Conservation (phyloP, 2,329 filamentous ascomycete genomes). For the Boeremia lycopersici region DNA sequence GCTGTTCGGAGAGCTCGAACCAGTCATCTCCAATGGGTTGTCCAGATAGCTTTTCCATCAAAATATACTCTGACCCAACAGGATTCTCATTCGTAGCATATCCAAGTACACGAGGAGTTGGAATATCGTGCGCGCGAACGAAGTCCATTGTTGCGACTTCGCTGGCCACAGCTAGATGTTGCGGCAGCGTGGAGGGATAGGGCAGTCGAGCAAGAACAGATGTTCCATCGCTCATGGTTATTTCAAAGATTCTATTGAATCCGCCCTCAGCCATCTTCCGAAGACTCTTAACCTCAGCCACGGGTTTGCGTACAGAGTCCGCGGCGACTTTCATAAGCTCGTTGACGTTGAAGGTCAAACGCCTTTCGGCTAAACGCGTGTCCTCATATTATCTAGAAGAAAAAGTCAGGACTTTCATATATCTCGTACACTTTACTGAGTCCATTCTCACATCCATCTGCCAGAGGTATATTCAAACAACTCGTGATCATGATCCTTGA, state of each 20-base stretch:
- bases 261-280: conserved; percentile 27
- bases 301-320: not conserved
- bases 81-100: conserved; percentile 28
- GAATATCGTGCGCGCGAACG: conserved; percentile 34
- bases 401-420: not conserved
- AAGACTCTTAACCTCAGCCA: not conserved
- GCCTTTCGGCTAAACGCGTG: conserved; percentile 26
- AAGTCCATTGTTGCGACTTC: conserved; percentile 47
- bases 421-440: not conserved
- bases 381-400: conserved; percentile 29
- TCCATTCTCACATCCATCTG: conserved; percentile 32
- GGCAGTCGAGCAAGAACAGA: conserved; percentile 42
- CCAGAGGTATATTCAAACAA: conserved; percentile 37
- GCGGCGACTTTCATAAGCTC: conserved; percentile 19
- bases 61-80: conserved; percentile 39
- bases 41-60: conserved; percentile 39
- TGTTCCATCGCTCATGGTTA: conserved; percentile 34
- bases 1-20: conserved; percentile 26
- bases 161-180: conserved; percentile 42
- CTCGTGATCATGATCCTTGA: conserved; percentile 15
- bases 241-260: conserved; percentile 45
- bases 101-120: conserved; percentile 31
- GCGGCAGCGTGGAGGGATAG: conserved; percentile 38
- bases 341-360: conserved; percentile 26
- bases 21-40: conserved; percentile 26